Evolutionary conservation across 257 asterid species (phyloP).

Genomic region (Fraxinus quadrangulata): DNA sequence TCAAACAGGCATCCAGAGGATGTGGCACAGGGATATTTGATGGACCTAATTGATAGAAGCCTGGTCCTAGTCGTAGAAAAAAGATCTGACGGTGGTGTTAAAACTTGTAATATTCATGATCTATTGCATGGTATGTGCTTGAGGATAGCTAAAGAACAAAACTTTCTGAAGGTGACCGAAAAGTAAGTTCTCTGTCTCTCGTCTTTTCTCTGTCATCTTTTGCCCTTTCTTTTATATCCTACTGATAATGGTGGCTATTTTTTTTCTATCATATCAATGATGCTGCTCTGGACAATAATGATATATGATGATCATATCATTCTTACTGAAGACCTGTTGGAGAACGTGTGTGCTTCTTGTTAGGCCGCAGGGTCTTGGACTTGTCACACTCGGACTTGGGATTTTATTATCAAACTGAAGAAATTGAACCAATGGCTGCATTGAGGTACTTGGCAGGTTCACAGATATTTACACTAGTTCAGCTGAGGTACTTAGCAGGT

Average conservation of each 20-base stretch:
- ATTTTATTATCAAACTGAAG: too few relatives aligned
- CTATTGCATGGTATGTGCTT: constrained; percentile 5
- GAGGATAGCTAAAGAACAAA: constrained; percentile 18
- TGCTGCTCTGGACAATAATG: neutral
- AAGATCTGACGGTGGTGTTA: constrained; percentile 19
- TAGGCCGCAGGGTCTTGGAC: too few relatives aligned
- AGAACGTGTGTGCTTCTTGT: neutral
- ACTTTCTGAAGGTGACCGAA: constrained; percentile 12
- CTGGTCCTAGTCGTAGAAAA: constrained; percentile 18
- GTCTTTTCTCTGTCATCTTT: neutral
- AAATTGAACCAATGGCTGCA: too few relatives aligned
- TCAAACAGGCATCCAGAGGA: constrained; percentile 6
- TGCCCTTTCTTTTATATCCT: neutral
- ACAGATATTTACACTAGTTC: constrained; percentile 1
- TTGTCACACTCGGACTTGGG: too few relatives aligned
- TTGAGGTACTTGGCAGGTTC: too few relatives aligned
- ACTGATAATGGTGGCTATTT: neutral
- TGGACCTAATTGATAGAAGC: constrained; percentile 27
- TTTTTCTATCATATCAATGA: neutral
- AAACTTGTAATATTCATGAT: constrained; percentile 28
- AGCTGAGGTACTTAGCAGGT: constrained; percentile 29
- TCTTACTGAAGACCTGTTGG: neutral
- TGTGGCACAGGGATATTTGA: constrained; percentile 23
- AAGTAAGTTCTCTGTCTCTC: neutral
- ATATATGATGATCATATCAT: neutral